phyloP scores from a whole-genome alignment of 441 rosid genomes.

The Cnidoscolus chayamansa region DNA sequence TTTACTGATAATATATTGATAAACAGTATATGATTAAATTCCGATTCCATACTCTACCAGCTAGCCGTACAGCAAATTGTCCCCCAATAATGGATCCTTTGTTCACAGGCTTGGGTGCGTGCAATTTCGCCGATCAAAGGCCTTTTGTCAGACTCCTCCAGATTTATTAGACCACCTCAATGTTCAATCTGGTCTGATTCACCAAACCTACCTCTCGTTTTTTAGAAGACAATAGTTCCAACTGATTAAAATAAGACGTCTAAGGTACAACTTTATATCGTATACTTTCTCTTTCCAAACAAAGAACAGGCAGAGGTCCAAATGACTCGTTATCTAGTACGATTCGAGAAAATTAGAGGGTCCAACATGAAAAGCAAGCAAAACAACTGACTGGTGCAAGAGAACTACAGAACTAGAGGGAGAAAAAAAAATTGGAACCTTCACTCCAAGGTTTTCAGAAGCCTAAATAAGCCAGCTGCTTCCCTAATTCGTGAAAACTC shows the following conservation, averaged over 20 bases:
- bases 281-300: not conserved
- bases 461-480: slow-evolving; percentile 93
- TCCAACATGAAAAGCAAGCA: not conserved
- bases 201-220: too few species aligned
- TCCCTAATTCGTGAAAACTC: slow-evolving; percentile 91
- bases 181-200: too few species aligned
- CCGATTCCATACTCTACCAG: too few species aligned
- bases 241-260: not conserved
- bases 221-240: not conserved
- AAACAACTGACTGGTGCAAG: not conserved
- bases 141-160: too few species aligned
- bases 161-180: too few species aligned
- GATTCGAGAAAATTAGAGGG: not conserved
- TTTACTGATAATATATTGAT: too few species aligned
- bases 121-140: too few species aligned
- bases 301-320: not conserved
- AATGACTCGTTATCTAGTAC: not conserved
- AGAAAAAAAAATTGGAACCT: not conserved
- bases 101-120: too few species aligned
- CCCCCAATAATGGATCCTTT: too few species aligned
- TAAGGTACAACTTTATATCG: not conserved
- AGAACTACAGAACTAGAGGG: not conserved
- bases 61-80: too few species aligned
- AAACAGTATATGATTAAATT: too few species aligned
- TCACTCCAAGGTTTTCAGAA: slow-evolving; percentile 76